Evolutionary conservation across 495 filamentous ascomycete genomes (phyloP), one percentile per base, ranked within the genome.

Genomic region (Neurospora africana): DNA sequence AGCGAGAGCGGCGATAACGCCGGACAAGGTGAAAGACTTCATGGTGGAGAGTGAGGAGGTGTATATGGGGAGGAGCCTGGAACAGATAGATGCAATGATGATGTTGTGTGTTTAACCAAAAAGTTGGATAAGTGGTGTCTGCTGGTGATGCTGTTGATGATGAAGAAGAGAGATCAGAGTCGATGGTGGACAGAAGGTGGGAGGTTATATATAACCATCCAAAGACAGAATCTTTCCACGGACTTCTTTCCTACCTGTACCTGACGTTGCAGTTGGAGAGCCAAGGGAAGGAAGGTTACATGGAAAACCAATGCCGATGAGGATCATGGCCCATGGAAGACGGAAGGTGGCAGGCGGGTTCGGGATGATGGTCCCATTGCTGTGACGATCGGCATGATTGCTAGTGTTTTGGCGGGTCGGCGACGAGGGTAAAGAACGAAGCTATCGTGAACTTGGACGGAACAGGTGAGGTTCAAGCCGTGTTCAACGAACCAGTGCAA

Each of bases 21-120:
- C 58, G 53, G 74, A 69, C 27, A 72, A 36, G 65, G 74, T 44
- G 21, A 69, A 72, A 53, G 70, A 72, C 65, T 72, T 73, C 76
- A 78, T 78, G 10, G 35, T 74, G 53, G 23, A 44, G 44, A 40
- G 27, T 41, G 71, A 30, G 17, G 61, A 72, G 68, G 70, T 69
- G 40, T 73, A 70, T 71, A 78, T 78, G 10, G 38, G 72, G 33
- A 6, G 37, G 39, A 37, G 19, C 47, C 33, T 23, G 38, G 71
- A 69, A 72, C 58, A 47, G 39, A 35, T 38, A 68, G 68, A 72
- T 44, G 19, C 37, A 41, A 44, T 71, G 58, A 68, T 68, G 53
- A 68, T 72, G 37, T 30, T 71, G 53, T 4, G 53, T 61, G 23
- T 65, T 17, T 65, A 43, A 21, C 30, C 40, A 68, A 40, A 40